Evolutionary conservation across 2,329 filamentous ascomycete genomes (phyloP).

Genomic region (Diaporthe sp.): DNA sequence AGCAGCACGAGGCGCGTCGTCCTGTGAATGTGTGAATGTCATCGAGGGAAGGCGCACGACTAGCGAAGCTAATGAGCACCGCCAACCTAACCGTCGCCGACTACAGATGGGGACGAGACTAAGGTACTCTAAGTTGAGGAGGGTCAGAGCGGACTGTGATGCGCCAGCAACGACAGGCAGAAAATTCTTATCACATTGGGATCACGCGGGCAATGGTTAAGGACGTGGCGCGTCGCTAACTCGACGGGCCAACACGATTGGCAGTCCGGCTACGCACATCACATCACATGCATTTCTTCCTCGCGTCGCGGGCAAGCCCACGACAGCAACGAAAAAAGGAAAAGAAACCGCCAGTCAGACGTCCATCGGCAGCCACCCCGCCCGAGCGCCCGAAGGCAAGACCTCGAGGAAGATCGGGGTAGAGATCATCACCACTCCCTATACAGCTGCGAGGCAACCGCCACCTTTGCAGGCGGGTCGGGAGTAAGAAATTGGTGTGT

Average conservation of each 20-base stretch:
- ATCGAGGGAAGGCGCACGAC: background rate
- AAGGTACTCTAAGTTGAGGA: no score
- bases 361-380: conserved; percentile 87
- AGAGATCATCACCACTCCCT: conserved; percentile 97
- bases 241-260: background rate
- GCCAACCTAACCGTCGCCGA: background rate
- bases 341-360: conserved; percentile 82
- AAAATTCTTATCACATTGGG: no score
- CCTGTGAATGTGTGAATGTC: background rate
- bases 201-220: no score
- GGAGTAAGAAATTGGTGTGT: conserved; percentile 71
- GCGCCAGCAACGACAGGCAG: background rate
- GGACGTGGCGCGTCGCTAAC: background rate
- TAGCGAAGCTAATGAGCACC: background rate
- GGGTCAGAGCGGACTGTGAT: background rate
- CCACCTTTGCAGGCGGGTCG: conserved; percentile 73
- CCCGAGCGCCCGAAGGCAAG: conserved; percentile 81
- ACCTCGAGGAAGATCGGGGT: conserved; percentile 72
- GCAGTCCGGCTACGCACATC: background rate
- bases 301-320: conserved; percentile 35
- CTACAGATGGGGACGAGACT: no score
- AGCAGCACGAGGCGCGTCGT: background rate
- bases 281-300: conserved; percentile 33
- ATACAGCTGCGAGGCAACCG: conserved; percentile 70
- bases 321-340: conserved; percentile 38